Base-by-base conservation (phyloP, 805 yeast species). In the Cyberlindnera mycetangii region DNA sequence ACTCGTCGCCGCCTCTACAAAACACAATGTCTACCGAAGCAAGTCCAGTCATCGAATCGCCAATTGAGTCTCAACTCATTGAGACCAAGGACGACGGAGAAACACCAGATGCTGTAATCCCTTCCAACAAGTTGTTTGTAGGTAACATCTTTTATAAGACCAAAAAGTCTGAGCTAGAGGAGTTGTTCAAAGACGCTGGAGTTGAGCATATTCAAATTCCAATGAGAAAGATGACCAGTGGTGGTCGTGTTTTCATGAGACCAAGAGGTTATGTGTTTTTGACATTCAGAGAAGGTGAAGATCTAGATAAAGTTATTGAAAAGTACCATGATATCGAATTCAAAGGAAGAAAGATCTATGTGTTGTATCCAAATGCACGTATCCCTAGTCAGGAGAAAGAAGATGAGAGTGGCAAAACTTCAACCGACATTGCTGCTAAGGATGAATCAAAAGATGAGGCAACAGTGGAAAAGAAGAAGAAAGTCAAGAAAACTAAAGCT, bases 111-210 rank as follows among this genome's bases (percentile, higher is more conserved):
- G 39, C 40, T 17, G 35, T 30, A 7, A 39, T 28, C 2, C 40
- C 45, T 21, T 11, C 44, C 5, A 69, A 81, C 51, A 84, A 84
- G 53, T 68, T 85, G 31, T 78, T 81, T 50, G 72, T 85, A 47
- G 79, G 81, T 47, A 81, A 78, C 53, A 70, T 80, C 47, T 86
- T 81, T 45, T 89, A 86, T 46, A 75, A 75, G 49, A 72, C 73
- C 24, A 70, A 76, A 33, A 83, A 81, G 60, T 74, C 72, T 7
- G 82, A 81, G 50, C 60, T 81, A 48, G 69, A 69, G 42, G 72
- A 68, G 34, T 70, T 76, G 52, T 79, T 80, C 57, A 62, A 63
- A 42, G 80, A 71, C 18, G 74, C 72, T 48, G 60, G 62, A 5
- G 72, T 74, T 57, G 69, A 68, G 22, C 69, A 67, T 25, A 71